A percentile compares a stretch with the other conserved stretches of the same genome.
phyloP scores from a whole-genome alignment of 768 basidiomycete species.

The Trametes coccinea region DNA sequence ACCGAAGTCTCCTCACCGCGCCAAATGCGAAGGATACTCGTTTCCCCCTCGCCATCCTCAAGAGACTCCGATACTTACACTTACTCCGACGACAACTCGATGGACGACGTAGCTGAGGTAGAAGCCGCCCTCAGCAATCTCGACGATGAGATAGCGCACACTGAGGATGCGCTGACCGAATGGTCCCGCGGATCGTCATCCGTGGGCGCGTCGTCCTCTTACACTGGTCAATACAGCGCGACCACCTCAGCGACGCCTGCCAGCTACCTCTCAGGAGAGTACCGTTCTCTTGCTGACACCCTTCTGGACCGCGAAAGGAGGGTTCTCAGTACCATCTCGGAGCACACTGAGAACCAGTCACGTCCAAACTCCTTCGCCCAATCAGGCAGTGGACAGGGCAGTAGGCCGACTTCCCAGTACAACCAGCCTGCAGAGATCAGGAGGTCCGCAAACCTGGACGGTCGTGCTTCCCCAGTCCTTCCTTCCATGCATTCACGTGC shows the following conservation, averaged over 20 bases:
- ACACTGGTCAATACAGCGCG: slow-evolving; percentile 21
- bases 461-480: slow-evolving; percentile 36
- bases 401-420: slow-evolving; percentile 38
- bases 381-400: slow-evolving; percentile 35
- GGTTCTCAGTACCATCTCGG: slow-evolving; percentile 73
- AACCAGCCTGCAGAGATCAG: slow-evolving; percentile 47
- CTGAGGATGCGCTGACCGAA: slow-evolving; percentile 63
- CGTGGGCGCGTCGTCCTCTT: slow-evolving; percentile 20
- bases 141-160: slow-evolving; percentile 65
- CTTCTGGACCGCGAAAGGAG: slow-evolving; percentile 45
- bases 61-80: slow-evolving; percentile 56
- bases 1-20: slow-evolving; percentile 45
- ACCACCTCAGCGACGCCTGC: slow-evolving; percentile 32
- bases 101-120: slow-evolving; percentile 53
- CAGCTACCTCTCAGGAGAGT: slow-evolving; percentile 33
- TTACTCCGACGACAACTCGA: slow-evolving; percentile 57
- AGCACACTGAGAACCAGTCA: slow-evolving; percentile 69
- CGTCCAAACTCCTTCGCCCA: slow-evolving; percentile 51
- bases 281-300: slow-evolving; percentile 41
- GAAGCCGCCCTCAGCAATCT: slow-evolving; percentile 65
- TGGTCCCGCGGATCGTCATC: slow-evolving; percentile 52
- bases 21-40: slow-evolving; percentile 52
- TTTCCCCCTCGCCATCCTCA: slow-evolving; percentile 52
- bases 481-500: slow-evolving; percentile 49
- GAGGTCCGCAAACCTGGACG: slow-evolving; percentile 46